Evolutionary conservation across 2,329 filamentous ascomycete species (phyloP).

Genomic region (Madurella fahalii): DNA sequence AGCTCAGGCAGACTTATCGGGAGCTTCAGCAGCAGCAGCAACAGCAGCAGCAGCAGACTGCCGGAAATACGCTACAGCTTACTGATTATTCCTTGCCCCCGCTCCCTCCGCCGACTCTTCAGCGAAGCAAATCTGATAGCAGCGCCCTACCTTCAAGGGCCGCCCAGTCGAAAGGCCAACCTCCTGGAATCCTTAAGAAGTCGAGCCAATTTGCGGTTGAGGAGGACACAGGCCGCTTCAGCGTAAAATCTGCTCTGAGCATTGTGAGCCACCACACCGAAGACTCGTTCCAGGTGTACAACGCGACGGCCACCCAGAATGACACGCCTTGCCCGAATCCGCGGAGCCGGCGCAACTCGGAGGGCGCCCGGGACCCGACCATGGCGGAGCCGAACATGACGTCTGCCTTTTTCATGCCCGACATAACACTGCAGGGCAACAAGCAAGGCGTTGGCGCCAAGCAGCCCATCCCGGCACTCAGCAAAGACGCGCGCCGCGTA

Average conservation of each 20-base stretch:
- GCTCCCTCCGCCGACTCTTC: constrained; percentile 22
- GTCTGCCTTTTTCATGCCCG: constrained; percentile 55
- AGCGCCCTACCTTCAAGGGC: constrained; percentile 12
- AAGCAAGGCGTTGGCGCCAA: constrained; percentile 34
- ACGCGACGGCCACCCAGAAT: constrained; percentile 11
- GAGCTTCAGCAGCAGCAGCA: constrained; percentile 23
- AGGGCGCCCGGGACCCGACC: constrained; percentile 24
- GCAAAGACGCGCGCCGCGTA: constrained; percentile 48
- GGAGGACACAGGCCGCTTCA: constrained; percentile 34
- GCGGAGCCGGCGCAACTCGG: constrained; percentile 28
- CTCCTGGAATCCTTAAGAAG: constrained; percentile 35
- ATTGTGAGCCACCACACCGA: constrained; percentile 30
- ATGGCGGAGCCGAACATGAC: constrained; percentile 51
- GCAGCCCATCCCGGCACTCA: constrained; percentile 43
- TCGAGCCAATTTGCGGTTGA: constrained; percentile 29
- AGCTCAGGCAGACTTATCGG: constrained; percentile 26
- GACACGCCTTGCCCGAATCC: constrained; percentile 20
- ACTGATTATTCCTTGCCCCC: constrained; percentile 30
- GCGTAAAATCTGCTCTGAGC: constrained; percentile 33
- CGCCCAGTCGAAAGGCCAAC: constrained; percentile 21
- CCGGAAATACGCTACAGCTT: constrained; percentile 24
- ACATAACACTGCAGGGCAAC: constrained; percentile 49
- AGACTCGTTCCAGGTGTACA: constrained; percentile 15
- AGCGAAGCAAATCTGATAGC: constrained; percentile 22
- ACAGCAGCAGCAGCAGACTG: constrained; percentile 22